phyloP scores from a whole-genome alignment of 2,329 filamentous ascomycete species.

The Delphinella strobiligena region DNA sequence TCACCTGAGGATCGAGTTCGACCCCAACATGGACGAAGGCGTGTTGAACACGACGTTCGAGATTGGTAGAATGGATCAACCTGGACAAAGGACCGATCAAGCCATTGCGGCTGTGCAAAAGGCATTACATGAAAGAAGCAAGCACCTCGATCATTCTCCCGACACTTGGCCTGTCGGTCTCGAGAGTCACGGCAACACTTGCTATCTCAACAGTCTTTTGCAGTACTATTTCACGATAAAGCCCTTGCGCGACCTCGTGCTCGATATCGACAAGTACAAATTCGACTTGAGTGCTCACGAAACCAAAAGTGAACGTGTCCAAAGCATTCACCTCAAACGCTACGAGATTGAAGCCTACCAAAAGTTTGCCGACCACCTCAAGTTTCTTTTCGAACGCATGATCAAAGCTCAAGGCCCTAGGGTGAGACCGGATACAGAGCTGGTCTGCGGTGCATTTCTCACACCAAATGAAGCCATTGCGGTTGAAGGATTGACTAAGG shows the following conservation, averaged over 20 bases:
- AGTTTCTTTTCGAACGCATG: conserved; percentile 24
- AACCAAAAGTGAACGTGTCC: conserved; percentile 58
- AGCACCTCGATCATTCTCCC: conserved; percentile 10
- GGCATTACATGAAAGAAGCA: conserved; percentile 11
- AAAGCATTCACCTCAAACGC: conserved; percentile 49
- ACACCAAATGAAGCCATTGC: conserved; percentile 1
- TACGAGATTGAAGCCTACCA: conserved; percentile 23
- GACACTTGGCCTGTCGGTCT: conserved; percentile 64
- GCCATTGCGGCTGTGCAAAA: conserved; percentile 20
- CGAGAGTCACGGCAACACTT: conserved; percentile 92
- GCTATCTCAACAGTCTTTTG: conserved; percentile 90
- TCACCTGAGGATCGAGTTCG: conserved; percentile 23
- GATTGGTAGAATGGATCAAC: conserved; percentile 14
- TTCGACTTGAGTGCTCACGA: conserved; percentile 54
- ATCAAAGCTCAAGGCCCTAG: conserved; percentile 17
- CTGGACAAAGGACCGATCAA: conserved; percentile 20
- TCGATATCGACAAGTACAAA: conserved; percentile 60
- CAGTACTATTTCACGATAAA: conserved; percentile 90
- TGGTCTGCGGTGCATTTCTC: conserved; percentile 24
- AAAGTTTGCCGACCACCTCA: conserved; percentile 22
- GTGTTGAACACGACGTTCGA: conserved; percentile 16
- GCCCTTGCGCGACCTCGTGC: conserved; percentile 66
- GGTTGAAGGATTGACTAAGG: neutral
- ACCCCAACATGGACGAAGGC: conserved; percentile 6
- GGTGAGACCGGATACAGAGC: conserved; percentile 22